These are phyloP conservation scores for Dissoconium aciculare DNA, from an alignment of 2,329 filamentous ascomycete genomes.

Conservation along the genomic window DNA sequence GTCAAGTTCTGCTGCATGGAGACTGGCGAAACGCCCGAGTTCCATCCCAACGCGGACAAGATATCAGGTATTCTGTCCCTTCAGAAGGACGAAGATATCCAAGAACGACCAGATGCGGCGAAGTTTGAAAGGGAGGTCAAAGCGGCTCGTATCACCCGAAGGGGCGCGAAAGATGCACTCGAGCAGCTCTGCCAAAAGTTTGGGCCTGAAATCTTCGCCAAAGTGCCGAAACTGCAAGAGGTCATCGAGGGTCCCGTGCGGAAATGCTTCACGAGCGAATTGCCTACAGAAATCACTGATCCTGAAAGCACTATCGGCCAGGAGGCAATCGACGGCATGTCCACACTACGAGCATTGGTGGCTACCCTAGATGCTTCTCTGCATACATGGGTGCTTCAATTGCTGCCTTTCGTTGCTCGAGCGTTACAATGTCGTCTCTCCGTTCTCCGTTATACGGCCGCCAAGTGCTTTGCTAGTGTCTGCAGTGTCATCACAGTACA, in stretches of 20 bases:
- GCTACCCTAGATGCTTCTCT: slow-evolving; percentile 69
- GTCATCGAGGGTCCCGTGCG: slow-evolving; percentile 72
- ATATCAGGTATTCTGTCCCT: slow-evolving; percentile 76
- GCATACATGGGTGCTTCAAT: slow-evolving; percentile 63
- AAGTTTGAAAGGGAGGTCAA: slow-evolving; percentile 82
- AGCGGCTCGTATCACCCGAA: slow-evolving; percentile 74
- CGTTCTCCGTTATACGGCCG: slow-evolving; percentile 89
- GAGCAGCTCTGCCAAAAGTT: slow-evolving; percentile 75
- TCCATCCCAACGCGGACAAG: slow-evolving; percentile 65
- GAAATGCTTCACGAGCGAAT: slow-evolving; percentile 51
- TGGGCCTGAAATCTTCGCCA: slow-evolving; percentile 60
- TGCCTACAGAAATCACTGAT: slow-evolving; percentile 60
- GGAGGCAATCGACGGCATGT: slow-evolving; percentile 86
- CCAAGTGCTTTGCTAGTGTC: slow-evolving; percentile 91
- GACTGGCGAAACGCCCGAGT: slow-evolving; percentile 93
- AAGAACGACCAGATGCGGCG: slow-evolving; percentile 79
- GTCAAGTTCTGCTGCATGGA: slow-evolving; percentile 98
- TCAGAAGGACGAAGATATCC: slow-evolving; percentile 90
- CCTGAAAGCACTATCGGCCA: slow-evolving; percentile 67
- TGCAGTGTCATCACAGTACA: slow-evolving; percentile 93
- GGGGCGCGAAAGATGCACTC: slow-evolving; percentile 85
- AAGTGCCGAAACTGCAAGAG: slow-evolving; percentile 63
- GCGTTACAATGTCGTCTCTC: slow-evolving; percentile 78
- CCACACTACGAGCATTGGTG: slow-evolving; percentile 78
- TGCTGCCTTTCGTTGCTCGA: slow-evolving; percentile 75